Conservation (phyloP, 2,329 filamentous ascomycete species). For the Nigrograna mackinnonii region DNA sequence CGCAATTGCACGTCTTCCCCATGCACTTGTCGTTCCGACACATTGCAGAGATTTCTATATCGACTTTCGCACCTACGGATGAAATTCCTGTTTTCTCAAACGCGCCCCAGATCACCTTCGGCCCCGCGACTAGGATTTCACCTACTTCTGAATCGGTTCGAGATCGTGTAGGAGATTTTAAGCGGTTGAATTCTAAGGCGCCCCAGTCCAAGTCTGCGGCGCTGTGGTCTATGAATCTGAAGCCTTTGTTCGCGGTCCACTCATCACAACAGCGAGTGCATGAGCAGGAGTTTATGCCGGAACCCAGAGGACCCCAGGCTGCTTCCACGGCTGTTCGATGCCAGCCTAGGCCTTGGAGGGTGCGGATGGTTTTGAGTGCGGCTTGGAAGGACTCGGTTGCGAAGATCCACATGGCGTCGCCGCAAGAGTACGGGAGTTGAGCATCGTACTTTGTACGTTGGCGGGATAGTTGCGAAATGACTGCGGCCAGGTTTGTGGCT, state of each 20-base stretch:
- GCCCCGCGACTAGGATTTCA: too few species aligned
- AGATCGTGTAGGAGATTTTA: too few species aligned
- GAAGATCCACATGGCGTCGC: conserved; percentile 2
- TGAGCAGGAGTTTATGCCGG: too few species aligned
- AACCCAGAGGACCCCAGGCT: background rate
- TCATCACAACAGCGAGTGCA: too few species aligned
- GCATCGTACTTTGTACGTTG: conserved; percentile 1
- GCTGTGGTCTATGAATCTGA: too few species aligned
- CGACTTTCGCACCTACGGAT: background rate
- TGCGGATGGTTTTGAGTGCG: background rate
- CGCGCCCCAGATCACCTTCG: too few species aligned
- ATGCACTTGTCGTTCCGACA: background rate
- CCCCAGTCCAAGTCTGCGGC: too few species aligned
- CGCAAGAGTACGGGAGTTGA: conserved; percentile 1
- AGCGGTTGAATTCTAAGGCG: too few species aligned
- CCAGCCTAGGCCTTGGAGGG: background rate
- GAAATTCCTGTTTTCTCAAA: too few species aligned
- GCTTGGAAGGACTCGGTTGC: background rate
- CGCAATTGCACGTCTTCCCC: background rate
- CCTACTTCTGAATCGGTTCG: too few species aligned
- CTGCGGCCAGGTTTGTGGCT: background rate
- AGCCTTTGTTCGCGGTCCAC: too few species aligned
- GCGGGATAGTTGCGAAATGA: background rate
- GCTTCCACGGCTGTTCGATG: too few species aligned
- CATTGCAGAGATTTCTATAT: background rate